Percentiles rank a stretch among this genome's conserved stretches.
Conservation (phyloP, 148 eudicot species). For the Rhododendron ferrugineum region DNA sequence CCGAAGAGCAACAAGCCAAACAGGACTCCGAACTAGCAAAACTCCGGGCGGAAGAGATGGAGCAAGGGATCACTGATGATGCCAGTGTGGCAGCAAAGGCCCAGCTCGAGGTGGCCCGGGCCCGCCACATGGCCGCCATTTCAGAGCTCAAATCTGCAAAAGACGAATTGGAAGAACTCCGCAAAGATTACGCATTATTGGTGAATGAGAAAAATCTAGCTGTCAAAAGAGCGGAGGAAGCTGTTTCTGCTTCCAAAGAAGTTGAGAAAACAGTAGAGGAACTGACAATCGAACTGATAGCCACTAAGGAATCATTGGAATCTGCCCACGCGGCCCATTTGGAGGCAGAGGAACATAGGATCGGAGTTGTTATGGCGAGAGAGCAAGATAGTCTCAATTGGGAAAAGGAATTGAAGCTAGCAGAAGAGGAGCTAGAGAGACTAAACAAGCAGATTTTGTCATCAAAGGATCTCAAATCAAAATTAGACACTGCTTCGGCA, state of each 20-base stretch:
- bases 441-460: conserved; percentile 54
- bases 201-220: conserved; percentile 64
- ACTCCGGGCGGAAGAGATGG: conserved; percentile 88
- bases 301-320: conserved; percentile 72
- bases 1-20: conserved; percentile 87
- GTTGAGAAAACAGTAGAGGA: conserved; percentile 88
- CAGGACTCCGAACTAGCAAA: conserved; percentile 91
- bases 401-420: conserved; percentile 81
- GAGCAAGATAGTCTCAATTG: conserved; percentile 75
- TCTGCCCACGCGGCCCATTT: conserved; percentile 85
- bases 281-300: conserved; percentile 72
- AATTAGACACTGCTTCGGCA: conserved; percentile 51
- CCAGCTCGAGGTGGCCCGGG: conserved; percentile 82
- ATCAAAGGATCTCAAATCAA: conserved; percentile 62
- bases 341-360: conserved; percentile 92
- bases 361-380: conserved; percentile 85
- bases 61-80: conserved; percentile 86
- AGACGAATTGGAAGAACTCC: conserved; percentile 46
- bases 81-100: conserved; percentile 89
- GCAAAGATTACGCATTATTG: conserved; percentile 48
- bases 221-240: conserved; percentile 67
- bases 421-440: conserved; percentile 72
- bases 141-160: conserved; percentile 56
- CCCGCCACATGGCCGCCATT: conserved; percentile 63
- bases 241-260: conserved; percentile 56